These are phyloP conservation scores for Moesziomyces sp. DNA, from an alignment of 1,284 basidiomycete genomes.

Conservation along the genomic window DNA sequence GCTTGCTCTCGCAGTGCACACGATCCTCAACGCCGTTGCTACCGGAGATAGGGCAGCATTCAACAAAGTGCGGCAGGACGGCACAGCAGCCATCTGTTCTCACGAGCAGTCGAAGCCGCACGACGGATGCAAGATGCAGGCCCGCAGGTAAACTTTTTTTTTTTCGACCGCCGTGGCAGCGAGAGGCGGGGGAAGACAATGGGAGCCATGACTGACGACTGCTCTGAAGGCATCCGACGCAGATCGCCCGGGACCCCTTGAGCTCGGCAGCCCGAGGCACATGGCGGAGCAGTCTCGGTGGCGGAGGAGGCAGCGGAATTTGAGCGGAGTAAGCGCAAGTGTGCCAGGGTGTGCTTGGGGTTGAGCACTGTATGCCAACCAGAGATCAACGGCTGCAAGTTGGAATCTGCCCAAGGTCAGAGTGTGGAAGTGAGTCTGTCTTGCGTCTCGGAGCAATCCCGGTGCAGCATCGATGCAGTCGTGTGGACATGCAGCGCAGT, in stretches of 20 bases:
- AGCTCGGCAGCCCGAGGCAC: background rate
- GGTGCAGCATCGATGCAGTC: constrained; percentile 1
- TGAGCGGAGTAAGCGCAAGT: background rate
- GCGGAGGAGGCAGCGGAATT: background rate
- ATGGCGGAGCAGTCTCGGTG: background rate
- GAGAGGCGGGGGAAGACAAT: too few species aligned
- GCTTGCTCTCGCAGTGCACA: too few species aligned
- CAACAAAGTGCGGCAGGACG: too few species aligned
- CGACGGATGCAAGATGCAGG: too few species aligned
- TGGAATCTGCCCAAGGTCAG: too few species aligned
- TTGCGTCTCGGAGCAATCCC: constrained; percentile 6
- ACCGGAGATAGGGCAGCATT: background rate
- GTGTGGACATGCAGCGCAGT: background rate
- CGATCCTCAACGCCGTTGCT: background rate
- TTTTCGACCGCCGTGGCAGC: too few species aligned
- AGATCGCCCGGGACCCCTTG: background rate
- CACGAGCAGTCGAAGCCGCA: too few species aligned
- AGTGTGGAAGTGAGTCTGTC: background rate
- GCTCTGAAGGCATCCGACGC: too few species aligned
- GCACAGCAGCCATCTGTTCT: too few species aligned
- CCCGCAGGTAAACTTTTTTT: too few species aligned
- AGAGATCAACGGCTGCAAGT: too few species aligned
- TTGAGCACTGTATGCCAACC: background rate
- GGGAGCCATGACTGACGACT: background rate
- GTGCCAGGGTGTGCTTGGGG: background rate